Evolutionary conservation across 495 filamentous ascomycete species (phyloP).

Genomic region (Hypoxylon perforatum): DNA sequence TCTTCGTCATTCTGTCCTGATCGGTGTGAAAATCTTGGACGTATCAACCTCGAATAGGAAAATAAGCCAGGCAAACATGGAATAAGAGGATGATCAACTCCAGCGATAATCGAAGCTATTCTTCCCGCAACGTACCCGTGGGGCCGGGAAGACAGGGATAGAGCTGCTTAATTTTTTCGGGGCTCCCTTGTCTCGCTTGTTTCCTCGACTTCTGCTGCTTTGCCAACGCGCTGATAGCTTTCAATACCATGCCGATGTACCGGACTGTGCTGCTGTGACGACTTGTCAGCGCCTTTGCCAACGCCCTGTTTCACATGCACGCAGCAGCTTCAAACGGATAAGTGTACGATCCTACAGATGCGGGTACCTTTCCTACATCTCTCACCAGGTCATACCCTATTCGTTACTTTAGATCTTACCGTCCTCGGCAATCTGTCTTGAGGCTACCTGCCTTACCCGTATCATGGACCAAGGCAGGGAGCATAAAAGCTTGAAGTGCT

Average conservation of each 20-base stretch:
- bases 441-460: not conserved
- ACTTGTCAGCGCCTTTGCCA: too few relatives aligned
- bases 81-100: not conserved
- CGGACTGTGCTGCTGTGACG: too few relatives aligned
- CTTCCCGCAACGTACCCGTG: slow-evolving; percentile 3
- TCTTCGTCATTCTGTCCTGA: slow-evolving; percentile 26
- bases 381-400: not conserved
- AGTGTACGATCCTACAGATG: slow-evolving; percentile 3
- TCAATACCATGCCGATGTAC: not conserved
- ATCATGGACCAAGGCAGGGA: not conserved
- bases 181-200: too few relatives aligned
- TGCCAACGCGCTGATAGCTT: not conserved
- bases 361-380: slow-evolving; percentile 1
- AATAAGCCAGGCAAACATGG: slow-evolving; percentile 8
- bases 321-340: not conserved
- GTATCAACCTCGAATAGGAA: slow-evolving; percentile 8
- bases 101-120: not conserved
- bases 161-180: not conserved
- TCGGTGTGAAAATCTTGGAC: slow-evolving; percentile 12
- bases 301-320: slow-evolving; percentile 23
- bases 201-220: too few relatives aligned
- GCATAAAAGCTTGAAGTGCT: not conserved
- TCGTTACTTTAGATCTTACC: slow-evolving; percentile 9
- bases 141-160: slow-evolving; percentile 13
- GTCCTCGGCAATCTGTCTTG: slow-evolving; percentile 6